These are phyloP conservation scores for Phaeosphaeria sp. DNA, from an alignment of 2,329 filamentous ascomycete species.

Conservation along the genomic window DNA sequence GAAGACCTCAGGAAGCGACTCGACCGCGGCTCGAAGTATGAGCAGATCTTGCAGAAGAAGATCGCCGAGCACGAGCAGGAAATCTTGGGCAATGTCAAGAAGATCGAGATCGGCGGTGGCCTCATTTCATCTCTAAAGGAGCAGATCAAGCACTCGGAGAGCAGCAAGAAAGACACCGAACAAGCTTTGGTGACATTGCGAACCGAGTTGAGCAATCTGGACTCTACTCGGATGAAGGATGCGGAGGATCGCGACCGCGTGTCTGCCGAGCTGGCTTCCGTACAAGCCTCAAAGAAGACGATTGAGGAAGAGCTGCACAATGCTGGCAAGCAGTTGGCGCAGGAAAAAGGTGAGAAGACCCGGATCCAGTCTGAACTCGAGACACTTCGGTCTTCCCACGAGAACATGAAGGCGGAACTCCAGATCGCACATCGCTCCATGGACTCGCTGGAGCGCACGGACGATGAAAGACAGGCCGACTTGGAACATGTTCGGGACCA, in stretches of 20 bases:
- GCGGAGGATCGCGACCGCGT: constrained; percentile 22
- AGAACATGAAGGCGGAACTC: constrained; percentile 24
- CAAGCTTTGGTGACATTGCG: constrained; percentile 27
- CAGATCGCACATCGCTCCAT: constrained; percentile 30
- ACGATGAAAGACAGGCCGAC: constrained; percentile 21
- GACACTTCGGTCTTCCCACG: constrained; percentile 20
- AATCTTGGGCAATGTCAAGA: constrained; percentile 20
- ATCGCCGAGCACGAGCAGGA: constrained; percentile 32
- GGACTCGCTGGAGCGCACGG: constrained; percentile 21
- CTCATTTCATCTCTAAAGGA: constrained; percentile 33
- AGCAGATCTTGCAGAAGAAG: constrained; percentile 30
- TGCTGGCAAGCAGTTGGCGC: constrained; percentile 15
- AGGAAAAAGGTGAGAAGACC: constrained; percentile 18
- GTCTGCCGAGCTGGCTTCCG: constrained; percentile 28
- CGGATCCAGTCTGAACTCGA: constrained; percentile 31
- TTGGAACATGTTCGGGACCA: constrained; percentile 26
- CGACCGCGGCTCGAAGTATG: constrained; percentile 27
- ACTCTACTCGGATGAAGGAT: constrained; percentile 19
- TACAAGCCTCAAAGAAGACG: constrained; percentile 20
- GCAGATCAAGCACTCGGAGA: constrained; percentile 29
- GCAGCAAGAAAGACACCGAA: constrained; percentile 27
- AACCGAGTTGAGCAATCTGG: constrained; percentile 23
- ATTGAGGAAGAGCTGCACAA: constrained; percentile 27
- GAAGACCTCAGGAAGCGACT: constrained; percentile 24
- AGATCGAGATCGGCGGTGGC: constrained; percentile 27